Percentiles rank a stretch among this genome's conserved stretches.
phyloP scores from a whole-genome alignment of 2,329 filamentous ascomycete species.

The Alternaria sp. region DNA sequence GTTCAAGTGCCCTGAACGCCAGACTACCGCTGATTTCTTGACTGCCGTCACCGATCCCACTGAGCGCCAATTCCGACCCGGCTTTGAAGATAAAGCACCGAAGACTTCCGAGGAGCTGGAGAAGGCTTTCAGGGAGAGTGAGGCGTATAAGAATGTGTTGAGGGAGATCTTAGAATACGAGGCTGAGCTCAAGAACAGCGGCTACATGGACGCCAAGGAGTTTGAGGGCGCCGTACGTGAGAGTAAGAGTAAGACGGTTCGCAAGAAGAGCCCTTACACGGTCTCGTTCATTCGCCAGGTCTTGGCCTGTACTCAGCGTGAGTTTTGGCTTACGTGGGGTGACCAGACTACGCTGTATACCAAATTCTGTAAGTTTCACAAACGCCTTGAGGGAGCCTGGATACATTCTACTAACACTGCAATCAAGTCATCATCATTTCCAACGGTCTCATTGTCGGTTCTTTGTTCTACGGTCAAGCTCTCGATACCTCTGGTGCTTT shows the following conservation, averaged over 20 bases:
- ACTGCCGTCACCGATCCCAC: constrained; percentile 77
- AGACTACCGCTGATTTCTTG: constrained; percentile 80
- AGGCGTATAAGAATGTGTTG: constrained; percentile 67
- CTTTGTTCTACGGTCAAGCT: constrained; percentile 76
- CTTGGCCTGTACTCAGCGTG: constrained; percentile 71
- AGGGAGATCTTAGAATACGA: constrained; percentile 70
- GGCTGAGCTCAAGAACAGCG: constrained; percentile 63
- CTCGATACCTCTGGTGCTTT: constrained; percentile 69
- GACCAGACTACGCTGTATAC: constrained; percentile 76
- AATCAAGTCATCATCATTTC: constrained; percentile 71
- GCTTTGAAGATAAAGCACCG: constrained; percentile 68
- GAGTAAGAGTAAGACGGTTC: constrained; percentile 70
- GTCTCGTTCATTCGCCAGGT: constrained; percentile 78
- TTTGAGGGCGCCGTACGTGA: constrained; percentile 72
- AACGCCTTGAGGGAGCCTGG: background rate
- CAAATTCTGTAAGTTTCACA: constrained; percentile 63
- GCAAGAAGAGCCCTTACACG: constrained; percentile 77
- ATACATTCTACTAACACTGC: background rate
- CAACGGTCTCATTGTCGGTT: constrained; percentile 78
- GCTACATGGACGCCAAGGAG: constrained; percentile 67
- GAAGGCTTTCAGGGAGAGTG: constrained; percentile 70
- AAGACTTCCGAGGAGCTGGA: constrained; percentile 75
- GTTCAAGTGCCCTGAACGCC: constrained; percentile 66
- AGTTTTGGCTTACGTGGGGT: constrained; percentile 80
- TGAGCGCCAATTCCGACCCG: constrained; percentile 71